A percentile compares a stretch with the other conserved stretches of the same genome.
These are phyloP conservation scores for Zalaria obscura DNA, from an alignment of 2,329 filamentous ascomycete genomes.

Conservation along the genomic window DNA sequence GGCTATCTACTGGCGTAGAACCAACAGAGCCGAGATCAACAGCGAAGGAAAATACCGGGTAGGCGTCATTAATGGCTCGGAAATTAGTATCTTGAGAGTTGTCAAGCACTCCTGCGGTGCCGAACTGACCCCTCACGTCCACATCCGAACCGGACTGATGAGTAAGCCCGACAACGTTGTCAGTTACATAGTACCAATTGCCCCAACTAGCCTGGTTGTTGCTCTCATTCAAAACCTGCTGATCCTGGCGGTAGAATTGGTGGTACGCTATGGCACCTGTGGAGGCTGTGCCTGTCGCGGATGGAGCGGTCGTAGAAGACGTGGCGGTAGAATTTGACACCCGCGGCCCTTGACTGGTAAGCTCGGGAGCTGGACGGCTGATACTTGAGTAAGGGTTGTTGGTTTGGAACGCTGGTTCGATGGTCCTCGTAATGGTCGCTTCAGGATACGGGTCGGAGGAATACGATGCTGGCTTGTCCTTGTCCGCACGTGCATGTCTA, in stretches of 20 bases:
- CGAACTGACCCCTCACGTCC: constrained; percentile 33
- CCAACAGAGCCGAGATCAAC: constrained; percentile 33
- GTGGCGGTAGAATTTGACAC: not conserved
- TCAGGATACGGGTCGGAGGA: not conserved
- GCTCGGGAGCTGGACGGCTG: not conserved
- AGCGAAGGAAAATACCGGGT: constrained; percentile 39
- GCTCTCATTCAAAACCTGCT: constrained; percentile 28
- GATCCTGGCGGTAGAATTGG: constrained; percentile 14
- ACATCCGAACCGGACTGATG: constrained; percentile 32
- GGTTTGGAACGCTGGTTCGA: not conserved
- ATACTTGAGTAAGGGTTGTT: no score
- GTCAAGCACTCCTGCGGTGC: constrained; percentile 24
- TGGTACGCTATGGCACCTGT: constrained; percentile 13
- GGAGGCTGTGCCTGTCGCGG: not conserved
- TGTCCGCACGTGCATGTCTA: not conserved
- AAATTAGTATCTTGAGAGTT: constrained; percentile 32
- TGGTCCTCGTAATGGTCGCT: not conserved
- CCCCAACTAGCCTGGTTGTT: constrained; percentile 38
- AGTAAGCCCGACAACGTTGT: constrained; percentile 25
- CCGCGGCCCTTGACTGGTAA: not conserved
- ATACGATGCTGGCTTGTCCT: not conserved
- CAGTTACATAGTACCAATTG: constrained; percentile 38
- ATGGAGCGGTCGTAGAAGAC: not conserved
- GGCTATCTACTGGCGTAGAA: constrained; percentile 18
- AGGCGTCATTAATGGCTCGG: constrained; percentile 31